phyloP scores from a whole-genome alignment of 2,329 filamentous ascomycete genomes.

The Talaromyces amestolkiae region DNA sequence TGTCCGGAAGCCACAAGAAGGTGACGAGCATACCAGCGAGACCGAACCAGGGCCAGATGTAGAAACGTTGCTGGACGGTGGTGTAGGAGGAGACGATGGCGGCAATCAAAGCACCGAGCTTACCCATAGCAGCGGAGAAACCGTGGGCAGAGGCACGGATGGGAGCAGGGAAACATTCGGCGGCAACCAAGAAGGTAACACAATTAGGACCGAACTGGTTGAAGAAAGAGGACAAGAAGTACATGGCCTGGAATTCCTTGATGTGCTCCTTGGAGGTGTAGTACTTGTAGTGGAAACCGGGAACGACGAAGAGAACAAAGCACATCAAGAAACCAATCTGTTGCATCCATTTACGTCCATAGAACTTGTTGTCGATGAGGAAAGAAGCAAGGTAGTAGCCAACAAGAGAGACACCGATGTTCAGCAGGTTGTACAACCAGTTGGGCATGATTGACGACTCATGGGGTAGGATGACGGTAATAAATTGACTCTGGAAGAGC shows the following conservation, averaged over 20 bases:
- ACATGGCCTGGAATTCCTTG: slow-evolving; percentile 94
- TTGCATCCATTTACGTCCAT: slow-evolving; percentile 95
- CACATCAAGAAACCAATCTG: slow-evolving; percentile 88
- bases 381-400: slow-evolving; percentile 91
- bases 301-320: slow-evolving; percentile 90
- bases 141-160: slow-evolving; percentile 92
- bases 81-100: slow-evolving; percentile 96
- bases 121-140: slow-evolving; percentile 87
- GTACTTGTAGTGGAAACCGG: slow-evolving; percentile 83
- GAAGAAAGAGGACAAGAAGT: slow-evolving; percentile 97
- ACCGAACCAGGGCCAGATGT: slow-evolving; percentile 94
- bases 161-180: slow-evolving; percentile 93
- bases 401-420: slow-evolving; percentile 77
- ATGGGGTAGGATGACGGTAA: slow-evolving; percentile 70
- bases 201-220: slow-evolving; percentile 98
- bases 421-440: slow-evolving; percentile 92
- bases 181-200: slow-evolving; percentile 93
- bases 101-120: slow-evolving; percentile 81
- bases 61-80: slow-evolving; percentile 76
- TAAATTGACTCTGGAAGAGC: slow-evolving; percentile 91
- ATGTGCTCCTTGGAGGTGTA: slow-evolving; percentile 71
- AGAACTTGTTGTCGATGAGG: slow-evolving; percentile 92
- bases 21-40: slow-evolving; percentile 82
- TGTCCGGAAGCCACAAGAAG: slow-evolving; percentile 86
- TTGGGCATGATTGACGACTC: slow-evolving; percentile 73